Percentiles rank a stretch among this genome's conserved stretches.
phyloP scores from a whole-genome alignment of 1,284 basidiomycete genomes.

The Erythrobasidium hasegawianum region DNA sequence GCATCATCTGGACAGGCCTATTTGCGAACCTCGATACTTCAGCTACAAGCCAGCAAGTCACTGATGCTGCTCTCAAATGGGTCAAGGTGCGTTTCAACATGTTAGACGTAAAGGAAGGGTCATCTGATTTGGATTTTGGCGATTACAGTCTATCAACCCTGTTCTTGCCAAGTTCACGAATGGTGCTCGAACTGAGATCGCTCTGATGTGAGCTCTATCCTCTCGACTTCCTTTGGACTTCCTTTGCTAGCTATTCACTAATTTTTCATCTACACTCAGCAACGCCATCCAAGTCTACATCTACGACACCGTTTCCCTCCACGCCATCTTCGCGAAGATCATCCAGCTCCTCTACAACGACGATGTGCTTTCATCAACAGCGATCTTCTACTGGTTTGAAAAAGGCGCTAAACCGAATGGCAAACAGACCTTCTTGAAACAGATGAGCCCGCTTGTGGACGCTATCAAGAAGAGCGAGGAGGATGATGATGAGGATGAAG shows the following conservation, averaged over 20 bases:
- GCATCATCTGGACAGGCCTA: constrained; percentile 86
- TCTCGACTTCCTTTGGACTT: too few species aligned
- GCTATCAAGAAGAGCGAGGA: constrained; percentile 76
- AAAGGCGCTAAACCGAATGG: constrained; percentile 95
- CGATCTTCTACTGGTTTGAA: constrained; percentile 95
- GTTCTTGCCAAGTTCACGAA: constrained; percentile 84
- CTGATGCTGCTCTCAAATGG: constrained; percentile 75
- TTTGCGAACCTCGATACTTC: constrained; percentile 82
- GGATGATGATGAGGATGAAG: constrained; percentile 65
- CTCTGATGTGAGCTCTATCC: constrained; percentile 62
- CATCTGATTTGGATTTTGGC: not conserved
- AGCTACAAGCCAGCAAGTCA: constrained; percentile 82
- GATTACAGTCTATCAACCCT: constrained; percentile 48
- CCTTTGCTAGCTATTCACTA: not conserved
- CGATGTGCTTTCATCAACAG: constrained; percentile 89
- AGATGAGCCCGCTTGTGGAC: constrained; percentile 81
- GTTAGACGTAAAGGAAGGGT: not conserved
- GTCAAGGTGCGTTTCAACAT: constrained; percentile 58
- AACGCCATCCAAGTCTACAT: constrained; percentile 91
- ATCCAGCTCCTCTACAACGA: constrained; percentile 82
- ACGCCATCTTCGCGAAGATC: constrained; percentile 80
- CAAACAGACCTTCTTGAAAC: constrained; percentile 88
- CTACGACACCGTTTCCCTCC: constrained; percentile 88
- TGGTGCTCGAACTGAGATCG: constrained; percentile 81
- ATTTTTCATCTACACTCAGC: constrained; percentile 40